Base-by-base conservation (phyloP, 345 rosid genomes). In the Sonneratia caseolaris region DNA sequence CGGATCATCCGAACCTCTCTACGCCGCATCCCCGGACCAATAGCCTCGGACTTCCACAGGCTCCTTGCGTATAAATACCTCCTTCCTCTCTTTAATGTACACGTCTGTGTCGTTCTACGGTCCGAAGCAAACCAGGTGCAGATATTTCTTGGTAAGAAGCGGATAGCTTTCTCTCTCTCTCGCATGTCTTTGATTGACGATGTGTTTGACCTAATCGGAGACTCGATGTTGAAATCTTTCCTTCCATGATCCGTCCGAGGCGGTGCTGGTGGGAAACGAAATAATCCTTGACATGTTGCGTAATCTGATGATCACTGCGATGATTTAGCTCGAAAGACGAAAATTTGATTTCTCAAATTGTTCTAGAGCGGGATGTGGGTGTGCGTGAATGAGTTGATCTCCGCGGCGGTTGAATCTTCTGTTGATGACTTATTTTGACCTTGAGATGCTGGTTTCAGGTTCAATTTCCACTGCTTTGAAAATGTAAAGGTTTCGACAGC, bases 1-100 rank as follows among this genome's bases (percentile, higher is more conserved):
- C 71, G 74, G 79, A 32, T 15, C n/a, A 37, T 5, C 79, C 70
- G 73, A 68, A 74, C 69, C 75, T 70, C 21, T 35, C 66, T 27
- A 27, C 69, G 22, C 59, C 59, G 22, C 9, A 55, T 55, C 3
- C 18, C 59, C n/a, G 59, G 22, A 18, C 13, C 51, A 4, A n/a
- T 16, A 70, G 79, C 73, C 61, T 71, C 77, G 77, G 76, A 35
- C 2, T 12, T 15, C 24, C 76, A 21, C 47, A 48, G 35, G 4
- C 53, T 24, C 53, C 12, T 16, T 69, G 70, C 72, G 7, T 74
- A 76, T 74, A 80, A 21, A 47, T 66, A n/a, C 21, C 10, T 2
- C 37, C 38, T n/a, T 24, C 51, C 56, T 10, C 69, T 36, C 68
- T 2, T 13, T 21, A 38, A 13, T n/a, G 5, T 19, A 12, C 49